Evolutionary conservation across 495 filamentous ascomycete genomes (phyloP), one percentile per base, ranked within the genome.

Genomic region (Hyaloscypha hepaticicola): DNA sequence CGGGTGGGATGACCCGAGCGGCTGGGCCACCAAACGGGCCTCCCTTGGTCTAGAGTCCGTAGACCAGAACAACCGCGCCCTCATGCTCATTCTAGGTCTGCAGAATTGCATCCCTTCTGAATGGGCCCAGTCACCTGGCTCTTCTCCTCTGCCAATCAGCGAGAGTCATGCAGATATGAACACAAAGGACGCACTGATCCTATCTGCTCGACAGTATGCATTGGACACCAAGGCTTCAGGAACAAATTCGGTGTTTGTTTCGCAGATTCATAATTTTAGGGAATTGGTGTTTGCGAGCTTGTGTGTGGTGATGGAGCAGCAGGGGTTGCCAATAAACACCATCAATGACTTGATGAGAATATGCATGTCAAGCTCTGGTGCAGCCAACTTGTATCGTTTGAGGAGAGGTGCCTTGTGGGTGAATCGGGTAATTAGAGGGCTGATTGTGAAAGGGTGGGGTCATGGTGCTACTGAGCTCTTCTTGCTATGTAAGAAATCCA

Each of bases 271-370:
- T 27, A 52, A 29, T 27, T 61, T 61, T 27, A 38, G 48, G 8
- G 59, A 61, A 26, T 41, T 61, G 21, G 59, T 61, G 34, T 61
- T 61, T 25, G 48, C 31, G 21, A 50, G 34, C 5, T 28, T 61
- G 21, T 61, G 59, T 52, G 59, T 52, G 16, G 59, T 61, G 1
- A 51, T 61, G 48, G 59, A 61, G 28, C 59, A 61, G 4, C 27
- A 50, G 14, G 59, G 59, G 21, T 19, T 61, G 7, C 41, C 38
- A 9, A 52, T 61, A 19, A 45, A 61, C n/a, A 52, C 48, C 38
- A 61, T 61, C 28, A 38, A 61, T 38, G 48, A 52, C 11, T 27
- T 61, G 19, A 61, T 61, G 59, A 38, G 59, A 14, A 61, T 61
- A 5, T 61, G 59, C 22, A 61, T 61, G 48, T 51, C 59, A 9